These are phyloP conservation scores for Phoma sp. DNA, from an alignment of 2,329 filamentous ascomycete species.

Conservation along the genomic window DNA sequence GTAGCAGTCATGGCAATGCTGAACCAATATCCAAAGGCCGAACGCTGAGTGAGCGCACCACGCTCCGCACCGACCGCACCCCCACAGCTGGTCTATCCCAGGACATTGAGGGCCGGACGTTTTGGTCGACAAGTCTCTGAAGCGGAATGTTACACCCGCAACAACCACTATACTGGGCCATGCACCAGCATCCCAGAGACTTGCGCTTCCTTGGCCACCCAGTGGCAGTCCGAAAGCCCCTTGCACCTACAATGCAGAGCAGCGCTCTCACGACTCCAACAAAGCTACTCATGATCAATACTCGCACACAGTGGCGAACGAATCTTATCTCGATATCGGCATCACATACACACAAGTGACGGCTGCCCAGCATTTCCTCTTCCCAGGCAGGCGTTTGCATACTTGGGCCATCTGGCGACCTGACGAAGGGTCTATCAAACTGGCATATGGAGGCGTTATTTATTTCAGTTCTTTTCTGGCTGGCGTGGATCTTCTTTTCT, in stretches of 20 bases:
- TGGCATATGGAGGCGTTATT: conserved; percentile 11
- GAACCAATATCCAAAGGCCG: conserved; percentile 53
- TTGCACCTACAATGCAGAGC: not conserved
- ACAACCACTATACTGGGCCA: not conserved
- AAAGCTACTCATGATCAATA: not conserved
- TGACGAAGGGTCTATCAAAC: not conserved
- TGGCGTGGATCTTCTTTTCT: not conserved
- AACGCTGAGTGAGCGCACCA: conserved; percentile 45
- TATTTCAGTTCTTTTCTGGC: not conserved
- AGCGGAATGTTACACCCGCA: not conserved
- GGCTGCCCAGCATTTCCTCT: conserved; percentile 1
- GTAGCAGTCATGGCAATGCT: conserved; percentile 51
- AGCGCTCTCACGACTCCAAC: not conserved
- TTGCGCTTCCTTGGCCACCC: not conserved
- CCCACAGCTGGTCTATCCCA: conserved; percentile 4
- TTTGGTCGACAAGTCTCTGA: not conserved
- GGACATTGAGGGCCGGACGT: conserved; percentile 4
- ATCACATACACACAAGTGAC: not conserved
- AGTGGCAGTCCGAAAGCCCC: not conserved
- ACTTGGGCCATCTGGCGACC: conserved; percentile 3
- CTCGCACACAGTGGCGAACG: conserved; percentile 4
- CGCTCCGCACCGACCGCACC: conserved; percentile 2
- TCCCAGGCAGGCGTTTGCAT: conserved; percentile 9
- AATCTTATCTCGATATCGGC: not conserved
- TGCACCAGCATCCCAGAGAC: not conserved